Evolutionary conservation across 2,329 filamentous ascomycete species (phyloP), one percentile per base, ranked within the genome.

Genomic region (Arthroderma sp.): DNA sequence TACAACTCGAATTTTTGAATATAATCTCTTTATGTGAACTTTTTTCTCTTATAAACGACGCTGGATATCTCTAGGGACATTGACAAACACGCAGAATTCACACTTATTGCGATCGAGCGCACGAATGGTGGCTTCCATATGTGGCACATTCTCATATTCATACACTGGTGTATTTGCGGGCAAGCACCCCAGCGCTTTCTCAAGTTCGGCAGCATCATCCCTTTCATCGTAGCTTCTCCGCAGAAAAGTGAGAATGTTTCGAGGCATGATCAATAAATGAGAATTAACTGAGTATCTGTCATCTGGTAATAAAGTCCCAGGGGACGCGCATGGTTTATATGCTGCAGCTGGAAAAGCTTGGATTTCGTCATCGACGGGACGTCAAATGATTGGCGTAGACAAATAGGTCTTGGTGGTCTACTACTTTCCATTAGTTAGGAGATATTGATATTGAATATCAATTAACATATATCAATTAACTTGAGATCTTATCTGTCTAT

Each of bases 131-230:
- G 3, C 29, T 32, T 42, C 29, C 28, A 42, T 5, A 5, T 42
- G 27, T 8, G 22, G 9, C n/a, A 42, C 22, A 32, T 31, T 15
- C 39, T 42, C 4, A 42, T 42, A 42, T 15, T 42, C 9, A 29
- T 42, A 32, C 27, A 42, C 29, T n/a, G 28, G 39, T 30, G 29
- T 42, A 5, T 4, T 29, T 11, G 22, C 5, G n/a, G 39, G 39
- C n/a, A 42, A 42, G 28, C 38, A 38, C 2, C 5, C 11, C 29
- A 47, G 43, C 7, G 42, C 38, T 41, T 11, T 29, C 38, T 42
- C 46, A 10, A 33, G 27, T 34, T 48, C 46, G 28, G 15, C 29
- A 11, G 42, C 44, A 9, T 34, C 39, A 34, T 11, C 32, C 3
- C 8, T 34, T 34, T 34, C 32, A 11, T 8, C 15, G 3, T 22